Conservation (phyloP, 2,329 filamentous ascomycete species). For the Rosellinia necatrix region DNA sequence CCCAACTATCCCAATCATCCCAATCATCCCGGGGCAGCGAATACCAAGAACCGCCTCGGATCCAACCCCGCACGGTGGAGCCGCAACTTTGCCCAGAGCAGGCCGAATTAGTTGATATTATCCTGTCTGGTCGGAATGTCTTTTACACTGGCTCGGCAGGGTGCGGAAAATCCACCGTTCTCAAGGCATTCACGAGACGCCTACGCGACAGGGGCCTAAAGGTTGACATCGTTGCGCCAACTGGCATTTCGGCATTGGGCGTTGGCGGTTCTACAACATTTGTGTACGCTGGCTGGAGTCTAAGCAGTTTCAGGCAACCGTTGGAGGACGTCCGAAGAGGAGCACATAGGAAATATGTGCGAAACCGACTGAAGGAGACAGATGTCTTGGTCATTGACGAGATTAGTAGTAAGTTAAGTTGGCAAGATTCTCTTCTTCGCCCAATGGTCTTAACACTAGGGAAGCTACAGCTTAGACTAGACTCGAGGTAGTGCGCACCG, state of each 20-base stretch:
- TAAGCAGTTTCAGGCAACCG: slow-evolving; percentile 49
- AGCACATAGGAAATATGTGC: slow-evolving; percentile 41
- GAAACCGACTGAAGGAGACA: slow-evolving; percentile 46
- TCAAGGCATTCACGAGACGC: slow-evolving; percentile 52
- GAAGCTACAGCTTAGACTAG: background rate
- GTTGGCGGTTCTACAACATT: slow-evolving; percentile 61
- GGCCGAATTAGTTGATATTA: slow-evolving; percentile 53
- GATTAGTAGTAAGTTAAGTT: slow-evolving; percentile 53
- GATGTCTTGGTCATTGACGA: slow-evolving; percentile 68
- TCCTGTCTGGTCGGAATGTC: slow-evolving; percentile 58
- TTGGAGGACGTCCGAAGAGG: slow-evolving; percentile 42
- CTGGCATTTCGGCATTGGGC: slow-evolving; percentile 61
- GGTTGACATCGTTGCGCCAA: slow-evolving; percentile 62
- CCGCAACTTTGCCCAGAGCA: slow-evolving; percentile 52
- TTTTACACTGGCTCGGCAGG: slow-evolving; percentile 70
- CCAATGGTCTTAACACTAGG: background rate
- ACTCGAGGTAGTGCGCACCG: background rate
- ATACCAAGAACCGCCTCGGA: background rate
- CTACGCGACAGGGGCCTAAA: slow-evolving; percentile 42
- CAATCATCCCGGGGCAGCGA: too few relatives aligned
- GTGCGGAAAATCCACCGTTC: slow-evolving; percentile 61
- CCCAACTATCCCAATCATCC: too few relatives aligned
- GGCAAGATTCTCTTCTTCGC: background rate
- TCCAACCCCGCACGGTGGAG: slow-evolving; percentile 12
- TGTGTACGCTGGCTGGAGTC: slow-evolving; percentile 61